phyloP scores from a whole-genome alignment of 2,329 filamentous ascomycete species.

The Xylaria sp. region DNA sequence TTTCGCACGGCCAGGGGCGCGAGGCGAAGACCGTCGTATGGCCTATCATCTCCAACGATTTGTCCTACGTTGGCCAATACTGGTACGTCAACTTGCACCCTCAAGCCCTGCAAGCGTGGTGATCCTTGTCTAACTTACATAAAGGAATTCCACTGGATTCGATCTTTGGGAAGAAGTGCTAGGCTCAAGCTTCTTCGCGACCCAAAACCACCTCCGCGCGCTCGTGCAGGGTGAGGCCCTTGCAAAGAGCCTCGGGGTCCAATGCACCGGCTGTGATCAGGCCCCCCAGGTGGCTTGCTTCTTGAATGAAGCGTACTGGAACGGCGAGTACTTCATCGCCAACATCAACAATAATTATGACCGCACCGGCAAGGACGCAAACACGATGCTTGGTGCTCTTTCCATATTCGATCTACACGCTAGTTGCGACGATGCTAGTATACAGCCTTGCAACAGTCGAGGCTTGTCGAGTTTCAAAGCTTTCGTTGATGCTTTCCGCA shows the following conservation, averaged over 20 bases:
- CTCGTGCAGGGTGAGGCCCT: constrained; percentile 61
- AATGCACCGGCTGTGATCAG: constrained; percentile 62
- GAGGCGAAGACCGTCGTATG: constrained; percentile 60
- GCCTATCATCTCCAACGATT: constrained; percentile 67
- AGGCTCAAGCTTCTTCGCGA: constrained; percentile 69
- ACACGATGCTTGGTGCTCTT: constrained; percentile 62
- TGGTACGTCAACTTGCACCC: constrained; percentile 49
- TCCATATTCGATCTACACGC: constrained; percentile 63
- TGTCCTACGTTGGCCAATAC: constrained; percentile 66
- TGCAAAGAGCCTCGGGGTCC: constrained; percentile 60
- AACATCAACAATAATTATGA: constrained; percentile 61
- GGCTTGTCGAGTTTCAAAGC: constrained; percentile 67
- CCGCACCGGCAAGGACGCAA: constrained; percentile 67
- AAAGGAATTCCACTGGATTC: constrained; percentile 63
- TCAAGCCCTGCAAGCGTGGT: not conserved
- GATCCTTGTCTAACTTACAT: constrained; percentile 2
- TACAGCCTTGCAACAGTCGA: constrained; percentile 65
- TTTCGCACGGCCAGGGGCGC: constrained; percentile 56
- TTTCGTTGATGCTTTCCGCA: constrained; percentile 65
- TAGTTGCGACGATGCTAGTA: constrained; percentile 63
- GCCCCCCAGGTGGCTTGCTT: constrained; percentile 65
- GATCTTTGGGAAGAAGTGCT: constrained; percentile 72
- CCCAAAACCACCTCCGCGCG: constrained; percentile 65
- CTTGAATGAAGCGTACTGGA: constrained; percentile 66
- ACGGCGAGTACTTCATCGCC: constrained; percentile 63